Percentiles rank a stretch among this genome's conserved stretches.
Evolutionary conservation across 768 basidiomycete species (phyloP).

Genomic region (Lactifluus echinatus): DNA sequence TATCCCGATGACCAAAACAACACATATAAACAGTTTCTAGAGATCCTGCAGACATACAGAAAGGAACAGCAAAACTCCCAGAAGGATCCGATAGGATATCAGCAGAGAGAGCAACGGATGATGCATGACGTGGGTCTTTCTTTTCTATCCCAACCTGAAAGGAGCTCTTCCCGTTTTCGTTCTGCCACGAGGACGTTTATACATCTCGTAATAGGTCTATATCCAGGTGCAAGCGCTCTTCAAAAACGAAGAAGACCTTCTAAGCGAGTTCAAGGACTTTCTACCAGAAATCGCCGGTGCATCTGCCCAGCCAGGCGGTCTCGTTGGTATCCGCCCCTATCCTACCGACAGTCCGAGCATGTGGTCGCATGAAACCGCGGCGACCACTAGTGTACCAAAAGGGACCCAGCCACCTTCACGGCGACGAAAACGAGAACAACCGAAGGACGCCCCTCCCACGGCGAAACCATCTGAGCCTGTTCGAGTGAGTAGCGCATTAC

Average conservation of each 20-base stretch:
- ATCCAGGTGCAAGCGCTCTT: slow-evolving; percentile 74
- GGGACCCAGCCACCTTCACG: slow-evolving; percentile 23
- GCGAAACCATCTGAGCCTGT: slow-evolving; percentile 5
- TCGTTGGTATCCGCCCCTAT: slow-evolving; percentile 44
- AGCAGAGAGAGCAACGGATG: slow-evolving; percentile 42
- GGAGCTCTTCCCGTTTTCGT: neutral
- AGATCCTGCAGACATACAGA: slow-evolving; percentile 82
- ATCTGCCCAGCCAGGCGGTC: slow-evolving; percentile 32
- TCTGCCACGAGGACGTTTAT: neutral
- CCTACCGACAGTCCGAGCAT: slow-evolving; percentile 30
- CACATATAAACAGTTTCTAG: slow-evolving; percentile 75
- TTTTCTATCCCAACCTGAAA: neutral
- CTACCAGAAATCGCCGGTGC: slow-evolving; percentile 55
- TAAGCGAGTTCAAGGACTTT: slow-evolving; percentile 77
- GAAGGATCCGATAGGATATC: slow-evolving; percentile 28
- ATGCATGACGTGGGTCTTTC: slow-evolving; percentile 54
- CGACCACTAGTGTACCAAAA: slow-evolving; percentile 8
- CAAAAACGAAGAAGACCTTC: slow-evolving; percentile 70
- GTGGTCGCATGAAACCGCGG: slow-evolving; percentile 20
- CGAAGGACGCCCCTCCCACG: slow-evolving; percentile 40
- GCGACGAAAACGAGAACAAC: slow-evolving; percentile 42
- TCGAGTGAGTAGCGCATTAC: slow-evolving; percentile 7
- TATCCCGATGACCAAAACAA: slow-evolving; percentile 86
- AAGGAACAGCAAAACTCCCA: slow-evolving; percentile 49
- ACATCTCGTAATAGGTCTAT: slow-evolving; percentile 58